phyloP scores from a whole-genome alignment of 768 basidiomycete species.

The Filobasidium floriforme region DNA sequence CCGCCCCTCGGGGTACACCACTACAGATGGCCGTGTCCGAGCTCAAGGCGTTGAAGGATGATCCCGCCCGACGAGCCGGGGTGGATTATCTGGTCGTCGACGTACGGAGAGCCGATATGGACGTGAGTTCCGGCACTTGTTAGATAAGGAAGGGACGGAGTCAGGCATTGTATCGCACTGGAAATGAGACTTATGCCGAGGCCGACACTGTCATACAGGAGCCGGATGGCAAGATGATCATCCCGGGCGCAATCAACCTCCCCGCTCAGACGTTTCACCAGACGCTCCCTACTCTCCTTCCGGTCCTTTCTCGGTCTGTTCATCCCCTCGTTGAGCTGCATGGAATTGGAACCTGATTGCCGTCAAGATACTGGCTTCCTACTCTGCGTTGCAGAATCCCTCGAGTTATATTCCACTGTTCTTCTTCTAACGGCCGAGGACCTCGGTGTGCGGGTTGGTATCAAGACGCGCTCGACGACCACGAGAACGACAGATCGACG shows the following conservation, averaged over 20 bases:
- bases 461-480: constrained; percentile 23
- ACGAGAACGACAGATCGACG: neutral
- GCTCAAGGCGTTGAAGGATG: constrained; percentile 11
- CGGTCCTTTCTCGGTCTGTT: constrained; percentile 31
- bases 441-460: constrained; percentile 32
- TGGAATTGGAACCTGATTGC: too few species aligned
- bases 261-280: constrained; percentile 50
- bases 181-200: neutral
- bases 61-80: constrained; percentile 4
- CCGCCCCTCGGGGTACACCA: neutral
- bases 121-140: too few species aligned
- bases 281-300: constrained; percentile 42
- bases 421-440: constrained; percentile 25
- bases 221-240: constrained; percentile 27
- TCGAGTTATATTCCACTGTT: constrained; percentile 31
- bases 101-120: constrained; percentile 46
- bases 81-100: constrained; percentile 46
- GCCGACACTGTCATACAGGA: neutral
- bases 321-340: too few species aligned
- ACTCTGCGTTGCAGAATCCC: constrained; percentile 12
- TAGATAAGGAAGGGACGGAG: neutral
- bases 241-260: constrained; percentile 48
- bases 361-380: too few species aligned
- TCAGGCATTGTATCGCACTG: neutral
- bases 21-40: constrained; percentile 14